Percentiles rank a stretch among this genome's conserved stretches.
phyloP scores from a whole-genome alignment of 768 basidiomycete genomes.

The Russula olivacea region DNA sequence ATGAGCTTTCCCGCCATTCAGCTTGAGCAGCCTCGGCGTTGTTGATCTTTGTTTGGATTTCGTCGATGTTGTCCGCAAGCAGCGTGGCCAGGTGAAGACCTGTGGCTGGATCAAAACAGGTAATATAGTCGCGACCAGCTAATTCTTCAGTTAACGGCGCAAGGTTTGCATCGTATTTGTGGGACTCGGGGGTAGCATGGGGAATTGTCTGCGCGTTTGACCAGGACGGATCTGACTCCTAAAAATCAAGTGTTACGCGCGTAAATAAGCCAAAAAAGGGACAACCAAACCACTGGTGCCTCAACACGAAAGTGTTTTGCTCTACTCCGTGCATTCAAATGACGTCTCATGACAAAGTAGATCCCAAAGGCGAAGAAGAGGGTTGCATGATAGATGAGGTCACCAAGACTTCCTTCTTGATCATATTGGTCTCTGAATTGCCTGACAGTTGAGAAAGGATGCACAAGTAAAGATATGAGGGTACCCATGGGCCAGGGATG shows the following conservation, averaged over 20 bases:
- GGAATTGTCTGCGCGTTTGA: constrained; percentile 50
- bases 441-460: constrained; percentile 48
- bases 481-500: constrained; percentile 21
- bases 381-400: constrained; percentile 60
- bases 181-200: constrained; percentile 59
- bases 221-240: constrained; percentile 36
- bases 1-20: constrained; percentile 69
- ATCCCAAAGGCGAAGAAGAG: constrained; percentile 74
- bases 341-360: constrained; percentile 69
- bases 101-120: constrained; percentile 88
- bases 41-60: constrained; percentile 69
- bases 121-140: constrained; percentile 63
- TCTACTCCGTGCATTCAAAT: constrained; percentile 67
- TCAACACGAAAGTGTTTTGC: constrained; percentile 60
- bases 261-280: constrained; percentile 2
- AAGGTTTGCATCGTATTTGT: constrained; percentile 50
- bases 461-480: constrained; percentile 38
- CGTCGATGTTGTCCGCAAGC: constrained; percentile 63
- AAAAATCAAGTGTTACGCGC: not conserved
- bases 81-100: constrained; percentile 73
- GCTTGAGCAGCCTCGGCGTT: constrained; percentile 61
- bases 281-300: constrained; percentile 50
- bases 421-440: constrained; percentile 39
- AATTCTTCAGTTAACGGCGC: constrained; percentile 41
- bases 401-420: constrained; percentile 35